These are phyloP conservation scores for Moniliophthora roreri DNA, from an alignment of 1,284 basidiomycete species.

Conservation along the genomic window DNA sequence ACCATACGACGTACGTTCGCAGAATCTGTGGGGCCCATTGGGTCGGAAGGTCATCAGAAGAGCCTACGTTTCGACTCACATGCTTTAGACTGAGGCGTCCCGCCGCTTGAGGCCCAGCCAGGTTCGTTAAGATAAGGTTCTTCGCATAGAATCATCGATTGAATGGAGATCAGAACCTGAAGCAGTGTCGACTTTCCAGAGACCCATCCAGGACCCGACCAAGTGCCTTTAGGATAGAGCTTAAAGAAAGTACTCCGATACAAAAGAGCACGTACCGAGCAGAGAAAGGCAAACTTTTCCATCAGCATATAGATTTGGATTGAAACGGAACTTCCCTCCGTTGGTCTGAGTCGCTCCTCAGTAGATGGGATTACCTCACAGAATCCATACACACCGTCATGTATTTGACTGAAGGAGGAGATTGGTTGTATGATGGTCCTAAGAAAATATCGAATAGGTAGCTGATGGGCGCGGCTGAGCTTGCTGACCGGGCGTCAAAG, in stretches of 20 bases:
- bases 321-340: constrained; percentile 86
- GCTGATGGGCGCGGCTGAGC: constrained; percentile 30
- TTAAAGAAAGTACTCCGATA: neutral
- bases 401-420: constrained; percentile 82
- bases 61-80: constrained; percentile 45
- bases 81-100: constrained; percentile 69
- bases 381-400: constrained; percentile 67
- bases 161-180: constrained; percentile 88
- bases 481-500: neutral
- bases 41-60: constrained; percentile 3
- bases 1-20: constrained; percentile 90
- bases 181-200: constrained; percentile 67
- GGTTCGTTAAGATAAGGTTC: constrained; percentile 91
- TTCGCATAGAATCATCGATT: constrained; percentile 89
- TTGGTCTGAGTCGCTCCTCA: constrained; percentile 60
- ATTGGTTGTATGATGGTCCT: constrained; percentile 77
- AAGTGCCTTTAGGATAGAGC: constrained; percentile 86
- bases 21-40: constrained; percentile 52
- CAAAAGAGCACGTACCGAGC: neutral
- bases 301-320: constrained; percentile 70
- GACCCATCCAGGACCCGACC: constrained; percentile 86
- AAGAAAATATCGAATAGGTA: constrained; percentile 90
- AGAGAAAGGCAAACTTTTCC: constrained; percentile 75
- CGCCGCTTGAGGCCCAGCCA: constrained; percentile 73
- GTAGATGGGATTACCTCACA: constrained; percentile 3